Base-by-base conservation (phyloP, 2,329 filamentous ascomycete species). In the Aspergillus intermedius region DNA sequence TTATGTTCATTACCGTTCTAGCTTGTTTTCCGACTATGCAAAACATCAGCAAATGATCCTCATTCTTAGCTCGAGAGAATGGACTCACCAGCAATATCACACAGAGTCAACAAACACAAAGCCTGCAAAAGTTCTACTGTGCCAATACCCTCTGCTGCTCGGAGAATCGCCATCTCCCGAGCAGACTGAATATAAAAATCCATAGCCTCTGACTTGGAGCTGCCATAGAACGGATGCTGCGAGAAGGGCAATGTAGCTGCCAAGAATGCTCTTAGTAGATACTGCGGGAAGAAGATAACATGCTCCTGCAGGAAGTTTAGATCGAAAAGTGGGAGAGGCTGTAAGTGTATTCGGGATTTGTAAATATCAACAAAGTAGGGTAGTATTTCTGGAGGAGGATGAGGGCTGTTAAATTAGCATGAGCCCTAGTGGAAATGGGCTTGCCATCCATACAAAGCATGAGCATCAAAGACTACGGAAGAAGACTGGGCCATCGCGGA, bases 321-420 rank as follows among this genome's bases (percentile, higher is more conserved):
- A 23, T 40, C n/a, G 10, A 52, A 45, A 12, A 52, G 30, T 1
- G 47, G 47, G 9, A 52, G 41, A 23, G 50, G 50, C 23, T 52
- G 47, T 8, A 45, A 5, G 23, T 52, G 47, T 19, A 47, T 22
- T 12, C 10, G 44, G 7, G 7, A 17, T 17, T 39, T 39, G 25
- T 52, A 52, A 10, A 45, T 32, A 4, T 49, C 42, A n/a, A 45
- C 42, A 15, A 44, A 30, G 17, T 45, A 45, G 5, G 9, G 15
- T 1, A 52, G 22, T 21, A 19, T n/a, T 4, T 43, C 21, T 3
- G 15, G 7, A 1, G 44, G 35, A 13, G 35, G 50, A 28, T 52
- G 17, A 1, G 28, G 34, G 7, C 47, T 49, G 21, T 25, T 12
- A 7, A 39, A 6, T 39, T 9, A 17, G 21, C 21, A 22, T 22